Evolutionary conservation across 106 monocot genomes (phyloP).

Genomic region (Dendrobium nobile): DNA sequence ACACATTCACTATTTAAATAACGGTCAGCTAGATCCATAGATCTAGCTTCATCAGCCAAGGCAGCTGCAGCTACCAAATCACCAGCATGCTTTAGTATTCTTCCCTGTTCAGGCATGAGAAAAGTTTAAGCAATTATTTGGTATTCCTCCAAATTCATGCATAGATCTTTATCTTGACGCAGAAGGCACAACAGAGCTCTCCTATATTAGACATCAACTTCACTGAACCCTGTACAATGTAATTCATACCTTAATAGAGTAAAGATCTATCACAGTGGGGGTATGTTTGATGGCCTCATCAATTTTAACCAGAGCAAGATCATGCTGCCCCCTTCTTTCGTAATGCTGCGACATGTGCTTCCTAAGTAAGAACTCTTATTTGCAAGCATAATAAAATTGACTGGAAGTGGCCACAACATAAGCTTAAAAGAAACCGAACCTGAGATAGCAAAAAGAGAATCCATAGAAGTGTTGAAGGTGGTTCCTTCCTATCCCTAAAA

Average conservation of each 20-base stretch:
- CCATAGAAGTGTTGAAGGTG: constrained; percentile 96
- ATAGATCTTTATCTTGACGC: not conserved
- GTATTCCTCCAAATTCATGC: not conserved
- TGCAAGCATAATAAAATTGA: not conserved
- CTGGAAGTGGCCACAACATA: not conserved
- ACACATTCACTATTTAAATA: constrained; percentile 96
- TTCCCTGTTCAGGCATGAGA: constrained; percentile 34
- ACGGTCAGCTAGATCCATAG: constrained; percentile 99
- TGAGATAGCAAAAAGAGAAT: constrained; percentile 82
- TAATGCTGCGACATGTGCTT: constrained; percentile 60
- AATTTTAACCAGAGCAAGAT: constrained; percentile 75
- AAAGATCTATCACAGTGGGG: constrained; percentile 91
- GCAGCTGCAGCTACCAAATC: constrained; percentile 69
- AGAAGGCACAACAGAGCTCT: not conserved
- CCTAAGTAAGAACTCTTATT: not conserved
- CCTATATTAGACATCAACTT: not conserved
- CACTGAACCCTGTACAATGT: not conserved
- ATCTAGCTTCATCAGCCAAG: constrained; percentile 93
- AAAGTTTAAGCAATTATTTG: not conserved
- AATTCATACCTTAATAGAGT: constrained; percentile 70
- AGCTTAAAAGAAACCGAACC: constrained; percentile 32
- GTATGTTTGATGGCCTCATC: constrained; percentile 94
- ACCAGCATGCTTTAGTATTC: constrained; percentile 82
- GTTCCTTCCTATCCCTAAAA: constrained; percentile 64
- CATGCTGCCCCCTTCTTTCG: constrained; percentile 78